Base-by-base conservation (phyloP, 208 protist genomes). In the Crithidia bombi region DNA sequence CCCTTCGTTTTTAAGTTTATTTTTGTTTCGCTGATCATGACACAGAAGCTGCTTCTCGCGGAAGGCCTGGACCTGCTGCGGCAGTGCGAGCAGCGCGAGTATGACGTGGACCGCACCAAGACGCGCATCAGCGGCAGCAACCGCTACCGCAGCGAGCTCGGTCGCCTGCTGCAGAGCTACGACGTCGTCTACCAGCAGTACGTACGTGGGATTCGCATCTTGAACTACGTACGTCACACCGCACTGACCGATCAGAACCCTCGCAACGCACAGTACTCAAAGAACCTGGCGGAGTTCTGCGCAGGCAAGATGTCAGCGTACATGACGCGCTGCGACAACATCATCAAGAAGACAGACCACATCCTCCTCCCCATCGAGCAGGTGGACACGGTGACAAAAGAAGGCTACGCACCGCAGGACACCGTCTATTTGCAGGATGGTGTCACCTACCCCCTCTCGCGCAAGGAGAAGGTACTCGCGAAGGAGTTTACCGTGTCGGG, bases 161-260 rank as follows among this genome's bases (percentile, higher is more conserved):
- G 71, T 3, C 71, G 75, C 12, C 75, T 96, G 5, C 33, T 82
- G 39, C 72, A 86, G 49, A 79, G 43, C 56, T 96, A 96, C 73
- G 58, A 75, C 33, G 28, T 26, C 0, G 77, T 93, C 23, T 92
- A 87, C 35, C 63, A 81, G 35, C 63, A 88, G 52, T 94, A 89
- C 65, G 54, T 93, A 15, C 79, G 79, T 15, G 88, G 79, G 4
- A 43, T 92, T 3, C 79, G 92, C 49, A 92, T 96, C 9, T 39
- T 96, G 4, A 94, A 94, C 74, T 81, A 91, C 63, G 82, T 93
- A 12, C 86, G 91, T 39, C 85, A 82, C 72, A 78, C 52, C 43
- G 84, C 79, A 2, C 61, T 89, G 23, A 65, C 72, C 5, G 81
- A 85, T 55, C 54, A 30, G 28, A 80, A 81, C 32, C 73, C 82